Conservation (phyloP, 164 flowering plant genomes). For the Amborella trichopoda region DNA sequence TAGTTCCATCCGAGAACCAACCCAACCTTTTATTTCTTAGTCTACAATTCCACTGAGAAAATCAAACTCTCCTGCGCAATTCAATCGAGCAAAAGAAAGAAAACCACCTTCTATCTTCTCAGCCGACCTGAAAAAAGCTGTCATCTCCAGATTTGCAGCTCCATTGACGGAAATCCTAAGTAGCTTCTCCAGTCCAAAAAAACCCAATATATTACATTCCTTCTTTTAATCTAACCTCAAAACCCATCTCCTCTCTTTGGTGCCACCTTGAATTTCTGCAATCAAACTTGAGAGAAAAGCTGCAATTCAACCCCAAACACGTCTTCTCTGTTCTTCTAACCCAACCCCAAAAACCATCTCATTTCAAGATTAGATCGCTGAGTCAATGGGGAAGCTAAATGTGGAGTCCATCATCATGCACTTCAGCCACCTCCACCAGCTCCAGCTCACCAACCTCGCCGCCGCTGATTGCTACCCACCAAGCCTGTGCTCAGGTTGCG, state of each 20-base stretch:
- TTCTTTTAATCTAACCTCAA: not conserved
- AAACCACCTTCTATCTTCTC: too few relatives aligned
- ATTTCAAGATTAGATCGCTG: not conserved
- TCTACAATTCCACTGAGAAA: too few relatives aligned
- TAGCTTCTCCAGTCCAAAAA: too few relatives aligned
- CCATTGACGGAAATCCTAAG: too few relatives aligned
- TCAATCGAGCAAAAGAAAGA: too few relatives aligned
- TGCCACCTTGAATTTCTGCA: not conserved
- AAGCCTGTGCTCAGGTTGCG: not conserved
- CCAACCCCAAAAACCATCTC: not conserved
- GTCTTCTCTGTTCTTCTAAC: not conserved
- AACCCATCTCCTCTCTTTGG: not conserved
- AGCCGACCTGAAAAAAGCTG: too few relatives aligned
- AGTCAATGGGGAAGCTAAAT: not conserved
- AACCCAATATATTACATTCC: not conserved
- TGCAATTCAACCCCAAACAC: not conserved
- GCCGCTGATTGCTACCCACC: not conserved
- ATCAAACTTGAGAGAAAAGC: not conserved
- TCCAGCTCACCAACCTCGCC: not conserved
- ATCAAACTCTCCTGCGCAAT: too few relatives aligned
- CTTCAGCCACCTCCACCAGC: not conserved
- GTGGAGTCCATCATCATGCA: not conserved
- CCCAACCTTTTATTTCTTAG: too few relatives aligned
- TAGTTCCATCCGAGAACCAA: too few relatives aligned
- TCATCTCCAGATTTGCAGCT: too few relatives aligned